Conservation (phyloP, 1,284 basidiomycete genomes). For the Boletus semigastroideus region DNA sequence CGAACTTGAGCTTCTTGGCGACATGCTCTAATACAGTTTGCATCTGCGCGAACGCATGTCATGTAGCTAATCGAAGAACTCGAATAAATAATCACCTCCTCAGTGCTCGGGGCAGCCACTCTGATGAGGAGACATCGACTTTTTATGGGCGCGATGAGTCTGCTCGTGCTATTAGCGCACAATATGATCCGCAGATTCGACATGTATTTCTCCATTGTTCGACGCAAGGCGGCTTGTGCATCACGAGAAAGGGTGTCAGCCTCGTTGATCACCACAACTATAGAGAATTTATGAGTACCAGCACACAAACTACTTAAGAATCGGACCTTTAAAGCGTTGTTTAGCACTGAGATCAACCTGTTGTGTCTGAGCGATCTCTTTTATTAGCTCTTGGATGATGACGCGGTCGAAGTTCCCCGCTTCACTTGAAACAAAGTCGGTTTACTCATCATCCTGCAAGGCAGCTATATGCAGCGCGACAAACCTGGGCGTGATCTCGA, state of each 20-base stretch:
- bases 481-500: conserved; percentile 96
- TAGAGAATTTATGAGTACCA: conserved; percentile 3
- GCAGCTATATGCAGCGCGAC: conserved; percentile 16
- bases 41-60: conserved; percentile 57
- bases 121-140: conserved; percentile 92
- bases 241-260: conserved; percentile 94
- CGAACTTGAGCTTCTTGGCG: conserved; percentile 80
- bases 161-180: conserved; percentile 96
- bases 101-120: conserved; percentile 82
- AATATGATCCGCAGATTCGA: conserved; percentile 95
- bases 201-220: conserved; percentile 99
- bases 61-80: not conserved
- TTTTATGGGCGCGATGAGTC: conserved; percentile 96
- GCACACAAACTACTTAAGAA: conserved; percentile 1
- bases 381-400: conserved; percentile 95
- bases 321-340: conserved; percentile 91
- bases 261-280: conserved; percentile 99
- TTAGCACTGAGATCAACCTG: conserved; percentile 96
- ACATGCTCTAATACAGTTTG: conserved; percentile 76
- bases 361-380: conserved; percentile 99
- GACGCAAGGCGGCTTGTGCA: conserved; percentile 93
- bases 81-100: conserved; percentile 57
- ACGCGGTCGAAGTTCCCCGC: conserved; percentile 95
- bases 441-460: not conserved
- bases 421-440: conserved; percentile 57